Conservation (phyloP, 768 basidiomycete species). For the Termitomyces sp. region DNA sequence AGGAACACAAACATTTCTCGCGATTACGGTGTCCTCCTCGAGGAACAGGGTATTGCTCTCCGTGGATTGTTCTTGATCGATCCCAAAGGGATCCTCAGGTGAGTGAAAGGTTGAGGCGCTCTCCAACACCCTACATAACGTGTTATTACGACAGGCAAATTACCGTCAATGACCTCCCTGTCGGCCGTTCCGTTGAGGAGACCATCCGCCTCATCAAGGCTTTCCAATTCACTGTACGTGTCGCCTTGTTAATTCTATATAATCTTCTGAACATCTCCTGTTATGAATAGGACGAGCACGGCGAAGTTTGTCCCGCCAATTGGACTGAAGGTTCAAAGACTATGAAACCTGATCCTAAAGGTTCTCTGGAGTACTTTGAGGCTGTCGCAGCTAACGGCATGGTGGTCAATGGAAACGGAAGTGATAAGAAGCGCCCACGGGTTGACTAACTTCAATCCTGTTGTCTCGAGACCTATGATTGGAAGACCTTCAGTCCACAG, state of each 20-base stretch:
- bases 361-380: constrained; percentile 71
- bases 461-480: not conserved
- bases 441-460: constrained; percentile 14
- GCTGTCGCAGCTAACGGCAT: constrained; percentile 21
- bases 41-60: constrained; percentile 85
- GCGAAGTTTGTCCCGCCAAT: constrained; percentile 91
- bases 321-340: constrained; percentile 83
- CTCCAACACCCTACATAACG: not conserved
- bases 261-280: constrained; percentile 1
- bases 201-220: constrained; percentile 88
- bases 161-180: constrained; percentile 89
- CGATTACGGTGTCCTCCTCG: constrained; percentile 85
- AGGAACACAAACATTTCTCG: constrained; percentile 74
- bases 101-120: constrained; percentile 11
- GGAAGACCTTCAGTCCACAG: not conserved
- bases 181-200: constrained; percentile 95
- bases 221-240: constrained; percentile 82
- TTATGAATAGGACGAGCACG: constrained; percentile 65
- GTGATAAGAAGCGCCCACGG: constrained; percentile 57
- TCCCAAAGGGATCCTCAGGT: constrained; percentile 75
- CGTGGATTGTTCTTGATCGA: constrained; percentile 88
- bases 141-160: constrained; percentile 53
- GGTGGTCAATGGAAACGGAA: constrained; percentile 29
- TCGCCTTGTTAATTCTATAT: not conserved
- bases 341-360: constrained; percentile 76